Conservation (phyloP, 805 yeast species). For the Myxozyma nipponensis region DNA sequence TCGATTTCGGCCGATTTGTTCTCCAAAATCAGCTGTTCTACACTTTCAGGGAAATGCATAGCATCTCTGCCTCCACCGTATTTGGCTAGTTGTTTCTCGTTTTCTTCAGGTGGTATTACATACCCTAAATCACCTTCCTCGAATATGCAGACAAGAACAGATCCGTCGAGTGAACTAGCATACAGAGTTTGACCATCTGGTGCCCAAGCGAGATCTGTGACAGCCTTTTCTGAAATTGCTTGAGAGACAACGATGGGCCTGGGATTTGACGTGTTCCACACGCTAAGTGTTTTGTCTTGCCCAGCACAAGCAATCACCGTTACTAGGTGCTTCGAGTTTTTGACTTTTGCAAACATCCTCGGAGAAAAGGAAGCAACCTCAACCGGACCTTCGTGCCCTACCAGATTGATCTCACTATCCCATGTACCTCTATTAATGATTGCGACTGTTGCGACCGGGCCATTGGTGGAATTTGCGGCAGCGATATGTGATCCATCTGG, state of each 20-base stretch:
- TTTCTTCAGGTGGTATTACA: conserved; percentile 59
- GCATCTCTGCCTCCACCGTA: conserved; percentile 88
- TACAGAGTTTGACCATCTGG: conserved; percentile 74
- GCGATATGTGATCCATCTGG: conserved; percentile 72
- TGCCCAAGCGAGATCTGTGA: conserved; percentile 88
- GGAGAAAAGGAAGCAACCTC: conserved; percentile 59
- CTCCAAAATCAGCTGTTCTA: conserved; percentile 70
- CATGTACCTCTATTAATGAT: conserved; percentile 62
- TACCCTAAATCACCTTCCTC: conserved; percentile 46
- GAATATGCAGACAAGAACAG: conserved; percentile 64
- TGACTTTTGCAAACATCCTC: conserved; percentile 35
- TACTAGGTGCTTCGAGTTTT: conserved; percentile 40
- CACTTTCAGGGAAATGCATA: conserved; percentile 80
- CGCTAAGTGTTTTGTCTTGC: conserved; percentile 80
- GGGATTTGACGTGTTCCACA: conserved; percentile 78
- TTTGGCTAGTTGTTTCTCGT: conserved; percentile 65
- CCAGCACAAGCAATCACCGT: conserved; percentile 94
- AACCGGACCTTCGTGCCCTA: conserved; percentile 69
- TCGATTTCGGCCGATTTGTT: conserved; percentile 48
- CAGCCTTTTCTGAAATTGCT: conserved; percentile 69
- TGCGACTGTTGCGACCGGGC: conserved; percentile 59
- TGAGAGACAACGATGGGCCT: conserved; percentile 77
- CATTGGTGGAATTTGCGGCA: conserved; percentile 65
- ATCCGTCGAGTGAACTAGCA: conserved; percentile 79
- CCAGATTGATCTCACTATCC: conserved; percentile 58